Evolutionary conservation across 768 basidiomycete species (phyloP), one percentile per base, ranked within the genome.

Genomic region (Calocera cornea): DNA sequence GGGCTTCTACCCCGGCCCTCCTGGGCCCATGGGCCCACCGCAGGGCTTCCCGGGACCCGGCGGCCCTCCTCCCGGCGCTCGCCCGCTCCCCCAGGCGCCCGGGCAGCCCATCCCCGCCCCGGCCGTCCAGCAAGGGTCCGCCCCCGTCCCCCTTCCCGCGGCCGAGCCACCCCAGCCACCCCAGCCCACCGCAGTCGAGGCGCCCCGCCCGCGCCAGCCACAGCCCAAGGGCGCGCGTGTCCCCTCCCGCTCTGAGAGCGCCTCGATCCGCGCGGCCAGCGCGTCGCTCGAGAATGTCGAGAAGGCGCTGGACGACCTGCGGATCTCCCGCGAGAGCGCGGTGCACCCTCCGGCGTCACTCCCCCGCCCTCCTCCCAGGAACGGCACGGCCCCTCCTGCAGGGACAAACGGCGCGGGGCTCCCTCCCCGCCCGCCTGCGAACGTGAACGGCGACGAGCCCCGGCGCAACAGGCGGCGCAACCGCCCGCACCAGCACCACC

Each of bases 101-200:
- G 27, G 54, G 8, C 49, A 50, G 22, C 14, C 49, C 24, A 12
- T 33, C 14, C 54, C 54, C 14, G 54, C 54, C 11, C 54, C 54
- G 7, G 24, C 54, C 14, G 5, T 19, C 8, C 44, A 47, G 44
- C 54, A 27, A 31, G 54, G 27, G 2, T 2, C 54, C 14, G 27
- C 31, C 5, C 54, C 54, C 19, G 44, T 47, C 16, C 54, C 54
- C 49, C 69, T 72, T 17, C 63, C 67, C 12, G 74, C 79, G 2
- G 41, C 69, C 74, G 36, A 70, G 68, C 66, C 73, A 74, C 50
- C 74, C 70, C 34, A 67, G 70, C 68, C 74, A 76, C 40, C 68
- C 76, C 10, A 76, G 74, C 70, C 66, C 84, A 83, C 72, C 79
- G 86, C 22, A 81, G 89, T n/a, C 84, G 84, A 72, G 86, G 34